A percentile compares a stretch with the other conserved stretches of the same genome.
Conservation (phyloP, 106 monocot genomes). For the Allium cepa region DNA sequence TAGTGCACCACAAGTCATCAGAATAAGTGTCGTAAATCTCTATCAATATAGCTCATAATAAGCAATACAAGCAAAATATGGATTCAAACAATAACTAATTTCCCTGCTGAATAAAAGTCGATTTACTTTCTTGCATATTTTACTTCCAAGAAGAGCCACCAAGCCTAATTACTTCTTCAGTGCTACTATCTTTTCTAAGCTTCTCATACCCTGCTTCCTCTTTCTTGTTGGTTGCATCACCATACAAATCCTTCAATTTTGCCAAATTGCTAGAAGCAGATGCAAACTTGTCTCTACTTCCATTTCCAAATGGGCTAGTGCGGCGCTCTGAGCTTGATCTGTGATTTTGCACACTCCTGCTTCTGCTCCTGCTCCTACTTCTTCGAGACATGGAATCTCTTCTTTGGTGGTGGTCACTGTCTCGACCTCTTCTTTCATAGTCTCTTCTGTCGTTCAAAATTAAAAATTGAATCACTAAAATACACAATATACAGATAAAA, state of each 20-base stretch:
- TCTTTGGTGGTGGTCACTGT: slow-evolving; percentile 7
- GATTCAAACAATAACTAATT: no score
- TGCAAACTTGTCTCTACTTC: slow-evolving; percentile 35
- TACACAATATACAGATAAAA: no score
- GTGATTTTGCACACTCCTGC: slow-evolving; percentile 23
- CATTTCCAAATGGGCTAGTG: slow-evolving; percentile 42
- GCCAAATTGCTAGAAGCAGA: slow-evolving; percentile 50
- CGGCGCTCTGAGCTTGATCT: slow-evolving; percentile 14
- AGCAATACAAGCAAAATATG: no score
- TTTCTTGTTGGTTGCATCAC: slow-evolving; percentile 46
- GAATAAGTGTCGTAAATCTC: no score
- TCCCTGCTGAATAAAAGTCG: no score
- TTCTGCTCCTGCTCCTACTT: slow-evolving; percentile 31
- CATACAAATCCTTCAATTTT: slow-evolving; percentile 88
- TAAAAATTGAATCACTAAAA: no score
- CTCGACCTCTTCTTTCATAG: slow-evolving; percentile 18
- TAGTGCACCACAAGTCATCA: no score
- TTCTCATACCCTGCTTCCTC: slow-evolving; percentile 25
- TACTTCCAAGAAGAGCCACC: slow-evolving; percentile 79
- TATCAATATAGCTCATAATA: no score
- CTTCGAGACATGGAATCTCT: slow-evolving; percentile 23
- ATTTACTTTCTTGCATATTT: not conserved
- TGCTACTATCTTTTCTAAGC: slow-evolving; percentile 33
- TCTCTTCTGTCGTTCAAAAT: slow-evolving; percentile 6
- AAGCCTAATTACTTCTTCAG: slow-evolving; percentile 75